Evolutionary conservation across 768 basidiomycete species (phyloP).

Genomic region (Calocera viscosa): DNA sequence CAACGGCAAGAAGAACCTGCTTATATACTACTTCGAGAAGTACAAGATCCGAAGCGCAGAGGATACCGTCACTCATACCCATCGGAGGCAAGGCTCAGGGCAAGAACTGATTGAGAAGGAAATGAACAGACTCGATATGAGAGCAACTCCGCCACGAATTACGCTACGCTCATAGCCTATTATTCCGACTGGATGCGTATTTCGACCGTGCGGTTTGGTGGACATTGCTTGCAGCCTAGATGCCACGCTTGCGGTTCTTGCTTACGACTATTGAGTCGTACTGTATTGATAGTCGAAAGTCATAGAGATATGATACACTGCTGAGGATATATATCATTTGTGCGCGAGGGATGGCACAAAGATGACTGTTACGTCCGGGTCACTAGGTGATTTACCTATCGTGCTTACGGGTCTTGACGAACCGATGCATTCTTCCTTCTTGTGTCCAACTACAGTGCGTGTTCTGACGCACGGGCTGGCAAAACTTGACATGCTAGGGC

Average conservation of each 20-base stretch:
- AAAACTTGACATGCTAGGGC: too few relatives aligned
- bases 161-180: neutral
- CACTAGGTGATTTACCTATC: too few relatives aligned
- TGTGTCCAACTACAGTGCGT: too few relatives aligned
- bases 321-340: neutral
- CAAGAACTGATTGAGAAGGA: slow-evolving; percentile 9
- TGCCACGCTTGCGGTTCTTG: neutral
- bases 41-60: slow-evolving; percentile 52
- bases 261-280: neutral
- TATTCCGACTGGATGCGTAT: neutral
- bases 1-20: slow-evolving; percentile 81
- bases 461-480: too few relatives aligned
- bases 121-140: slow-evolving; percentile 5
- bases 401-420: too few relatives aligned
- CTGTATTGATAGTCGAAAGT: neutral
- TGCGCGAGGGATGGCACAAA: neutral
- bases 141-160: neutral
- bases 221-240: neutral
- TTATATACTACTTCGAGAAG: slow-evolving; percentile 83
- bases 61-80: slow-evolving; percentile 20
- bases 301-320: neutral
- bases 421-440: too few relatives aligned
- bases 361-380: too few relatives aligned
- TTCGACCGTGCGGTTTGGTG: neutral
- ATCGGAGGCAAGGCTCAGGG: neutral